Evolutionary conservation across 805 yeast genomes (phyloP), one percentile per base, ranked within the genome.

Genomic region (Lachancea sp.): DNA sequence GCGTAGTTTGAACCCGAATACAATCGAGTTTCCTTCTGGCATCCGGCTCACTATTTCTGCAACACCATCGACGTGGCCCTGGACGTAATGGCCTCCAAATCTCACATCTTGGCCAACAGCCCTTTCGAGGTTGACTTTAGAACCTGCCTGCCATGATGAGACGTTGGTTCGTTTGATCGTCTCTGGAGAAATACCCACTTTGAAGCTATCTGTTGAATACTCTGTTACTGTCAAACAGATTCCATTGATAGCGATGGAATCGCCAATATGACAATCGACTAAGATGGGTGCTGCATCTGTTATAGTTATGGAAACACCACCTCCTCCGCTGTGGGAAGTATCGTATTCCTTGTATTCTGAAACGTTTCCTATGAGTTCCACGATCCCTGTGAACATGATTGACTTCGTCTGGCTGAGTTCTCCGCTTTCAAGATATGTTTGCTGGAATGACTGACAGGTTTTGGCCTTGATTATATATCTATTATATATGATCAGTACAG

Each of bases 31-130:
- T n/a, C 66, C 84, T 58, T 90, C 97, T 1, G 75, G 67, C 9
- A 52, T 65, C 22, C 66, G 72, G 0, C 66, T 62, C 1, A 74
- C 72, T 33, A 91, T 82, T 30, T 62, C 64, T 2, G 96, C 96
- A 30, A 82, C 74, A 0, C 96, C 86, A 62, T 93, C 99, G 25
- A 93, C 88, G 68, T 93, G 99, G 5, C 99, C 99, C 58, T 93
- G 99, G 2, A 93, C 99, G 51, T 91, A 78, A 65, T 93, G 99
- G 0, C 99, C 99, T 19, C 99, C 99, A 57, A 90, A 79, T 51
- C 99, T 72, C 6, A 81, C 86, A 43, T 85, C 87, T 40, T 57
- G 63, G 3, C 70, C 72, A 27, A 93, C 88, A 0, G 99, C 99
- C 48, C 99, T 73, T 64, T 93, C 99, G 49, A 91, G 70, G 61